Evolutionary conservation across 2,329 filamentous ascomycete genomes (phyloP).

Genomic region (Aspergillus sp.): DNA sequence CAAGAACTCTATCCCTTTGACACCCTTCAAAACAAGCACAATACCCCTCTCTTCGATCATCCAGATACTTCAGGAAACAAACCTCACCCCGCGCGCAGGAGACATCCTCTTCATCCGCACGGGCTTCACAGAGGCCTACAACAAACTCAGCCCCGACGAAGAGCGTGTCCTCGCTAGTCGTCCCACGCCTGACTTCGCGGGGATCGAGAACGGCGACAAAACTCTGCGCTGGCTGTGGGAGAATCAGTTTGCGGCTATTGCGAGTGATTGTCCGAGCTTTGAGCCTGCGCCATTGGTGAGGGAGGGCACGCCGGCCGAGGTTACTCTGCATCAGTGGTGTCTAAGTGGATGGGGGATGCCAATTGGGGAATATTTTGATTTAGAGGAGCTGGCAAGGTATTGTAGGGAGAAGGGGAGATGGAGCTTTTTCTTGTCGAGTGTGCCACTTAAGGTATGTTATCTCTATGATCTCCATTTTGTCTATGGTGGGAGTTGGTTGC

Average conservation of each 20-base stretch:
- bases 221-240: slow-evolving; percentile 61
- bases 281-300: slow-evolving; percentile 43
- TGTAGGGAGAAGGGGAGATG: slow-evolving; percentile 39
- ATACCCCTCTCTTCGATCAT: slow-evolving; percentile 49
- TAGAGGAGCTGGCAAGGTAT: slow-evolving; percentile 41
- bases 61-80: slow-evolving; percentile 45
- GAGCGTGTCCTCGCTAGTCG: slow-evolving; percentile 37
- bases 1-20: slow-evolving; percentile 35
- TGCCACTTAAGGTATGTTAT: slow-evolving; percentile 43
- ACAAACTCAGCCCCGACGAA: slow-evolving; percentile 37
- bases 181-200: slow-evolving; percentile 31
- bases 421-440: slow-evolving; percentile 52
- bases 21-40: slow-evolving; percentile 40
- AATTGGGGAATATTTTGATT: slow-evolving; percentile 48
- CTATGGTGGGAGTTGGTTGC: not conserved
- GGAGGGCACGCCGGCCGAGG: slow-evolving; percentile 31
- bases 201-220: slow-evolving; percentile 50
- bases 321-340: slow-evolving; percentile 32
- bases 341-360: slow-evolving; percentile 52
- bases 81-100: slow-evolving; percentile 43
- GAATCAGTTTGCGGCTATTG: slow-evolving; percentile 56
- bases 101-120: slow-evolving; percentile 60
- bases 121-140: slow-evolving; percentile 52
- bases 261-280: slow-evolving; percentile 56
- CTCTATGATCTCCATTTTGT: not conserved